A percentile compares a stretch with the other conserved stretches of the same genome.
Conservation (phyloP, 345 rosid species). For the Theobroma cacao region DNA sequence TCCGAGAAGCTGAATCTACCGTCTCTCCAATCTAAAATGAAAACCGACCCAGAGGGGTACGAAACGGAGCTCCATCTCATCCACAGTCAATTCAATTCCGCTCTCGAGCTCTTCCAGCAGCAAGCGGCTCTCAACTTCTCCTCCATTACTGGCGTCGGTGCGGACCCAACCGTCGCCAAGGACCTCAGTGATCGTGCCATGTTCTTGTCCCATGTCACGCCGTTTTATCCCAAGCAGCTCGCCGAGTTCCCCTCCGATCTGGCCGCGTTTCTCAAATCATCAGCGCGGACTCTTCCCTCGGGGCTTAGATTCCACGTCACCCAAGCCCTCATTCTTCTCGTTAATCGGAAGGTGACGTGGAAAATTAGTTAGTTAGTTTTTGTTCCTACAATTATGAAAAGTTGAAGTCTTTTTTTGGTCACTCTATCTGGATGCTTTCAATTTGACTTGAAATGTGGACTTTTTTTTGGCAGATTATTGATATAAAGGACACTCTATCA, state of each 20-base stretch:
- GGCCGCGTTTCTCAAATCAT: conserved; percentile 63
- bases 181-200: conserved; percentile 75
- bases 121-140: conserved; percentile 72
- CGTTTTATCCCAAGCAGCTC: conserved; percentile 71
- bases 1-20: conserved; percentile 75
- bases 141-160: conserved; percentile 58
- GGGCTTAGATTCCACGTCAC: conserved; percentile 72
- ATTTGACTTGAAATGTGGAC: conserved; percentile 9
- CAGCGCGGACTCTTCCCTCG: conserved; percentile 64
- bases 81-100: conserved; percentile 73
- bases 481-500: conserved; percentile 58
- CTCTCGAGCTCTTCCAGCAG: conserved; percentile 75
- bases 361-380: neutral
- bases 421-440: neutral
- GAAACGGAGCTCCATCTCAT: conserved; percentile 62
- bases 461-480: conserved; percentile 53
- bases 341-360: conserved; percentile 56
- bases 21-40: conserved; percentile 76
- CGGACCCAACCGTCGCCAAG: conserved; percentile 67
- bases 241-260: conserved; percentile 61
- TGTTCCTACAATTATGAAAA: neutral
- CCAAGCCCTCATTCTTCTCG: conserved; percentile 72
- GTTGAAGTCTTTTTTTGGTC: neutral
- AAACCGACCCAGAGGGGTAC: conserved; percentile 85
- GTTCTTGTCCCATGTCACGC: conserved; percentile 81